Evolutionary conservation across 495 filamentous ascomycete genomes (phyloP).

Genomic region (Xylaria telfairii): DNA sequence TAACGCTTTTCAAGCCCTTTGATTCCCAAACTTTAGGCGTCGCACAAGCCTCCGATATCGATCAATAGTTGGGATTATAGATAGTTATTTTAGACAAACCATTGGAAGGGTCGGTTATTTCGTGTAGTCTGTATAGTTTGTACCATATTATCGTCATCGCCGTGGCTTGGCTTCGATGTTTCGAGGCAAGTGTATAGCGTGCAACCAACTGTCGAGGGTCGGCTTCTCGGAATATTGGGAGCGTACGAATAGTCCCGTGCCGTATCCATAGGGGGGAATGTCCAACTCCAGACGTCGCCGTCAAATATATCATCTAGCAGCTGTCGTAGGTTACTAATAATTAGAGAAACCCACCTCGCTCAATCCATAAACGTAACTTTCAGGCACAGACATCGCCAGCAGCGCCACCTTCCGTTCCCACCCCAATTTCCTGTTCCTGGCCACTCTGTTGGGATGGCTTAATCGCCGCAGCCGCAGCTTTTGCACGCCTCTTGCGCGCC

Average conservation of each 20-base stretch:
- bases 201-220: neutral
- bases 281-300: neutral
- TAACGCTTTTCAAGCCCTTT: no score
- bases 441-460: conserved; percentile 17
- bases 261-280: neutral
- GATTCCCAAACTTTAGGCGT: neutral
- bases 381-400: neutral
- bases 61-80: neutral
- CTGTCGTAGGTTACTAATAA: neutral
- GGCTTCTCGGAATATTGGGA: neutral
- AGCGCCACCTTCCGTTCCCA: conserved; percentile 14
- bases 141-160: neutral
- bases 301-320: neutral
- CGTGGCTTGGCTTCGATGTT: neutral
- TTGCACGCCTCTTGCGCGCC: conserved; percentile 56
- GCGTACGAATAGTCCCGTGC: neutral
- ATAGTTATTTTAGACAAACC: neutral
- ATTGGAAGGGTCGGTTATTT: neutral
- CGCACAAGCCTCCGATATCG: neutral
- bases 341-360: neutral
- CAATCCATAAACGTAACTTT: neutral
- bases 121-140: neutral
- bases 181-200: neutral
- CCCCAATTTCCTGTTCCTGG: conserved; percentile 18
- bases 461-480: conserved; percentile 42